Conservation (phyloP, 75 land plant genomes). For the Adiantum capillusveneris region DNA sequence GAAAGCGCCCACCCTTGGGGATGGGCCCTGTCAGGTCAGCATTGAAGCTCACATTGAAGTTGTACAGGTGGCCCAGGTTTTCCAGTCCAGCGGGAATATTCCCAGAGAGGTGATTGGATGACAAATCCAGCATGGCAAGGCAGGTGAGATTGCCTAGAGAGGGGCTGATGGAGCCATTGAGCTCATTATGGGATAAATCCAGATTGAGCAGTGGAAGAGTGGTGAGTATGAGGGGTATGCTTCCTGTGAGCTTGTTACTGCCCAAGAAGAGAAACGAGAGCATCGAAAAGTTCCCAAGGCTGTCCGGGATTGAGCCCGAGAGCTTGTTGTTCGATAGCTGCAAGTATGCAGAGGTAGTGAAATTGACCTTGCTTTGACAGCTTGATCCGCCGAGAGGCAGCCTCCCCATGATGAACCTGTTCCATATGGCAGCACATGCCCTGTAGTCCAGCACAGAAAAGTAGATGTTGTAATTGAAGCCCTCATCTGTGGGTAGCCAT, state of each 20-base stretch:
- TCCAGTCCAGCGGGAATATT: constrained; percentile 42
- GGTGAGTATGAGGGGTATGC: constrained; percentile 17
- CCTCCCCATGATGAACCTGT: neutral
- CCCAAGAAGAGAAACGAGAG: constrained; percentile 11
- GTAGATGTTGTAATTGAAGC: no score
- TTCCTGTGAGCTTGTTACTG: constrained; percentile 23
- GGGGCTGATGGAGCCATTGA: constrained; percentile 34
- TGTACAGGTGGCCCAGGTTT: constrained; percentile 19
- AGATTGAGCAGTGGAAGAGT: constrained; percentile 3
- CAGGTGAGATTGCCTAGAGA: constrained; percentile 30
- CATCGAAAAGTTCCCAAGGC: neutral
- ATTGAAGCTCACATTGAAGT: constrained; percentile 44
- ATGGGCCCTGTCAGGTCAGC: constrained; percentile 25
- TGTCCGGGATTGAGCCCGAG: constrained; percentile 3
- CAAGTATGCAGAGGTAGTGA: constrained; percentile 1
- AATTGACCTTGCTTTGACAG: neutral
- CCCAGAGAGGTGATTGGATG: constrained; percentile 52
- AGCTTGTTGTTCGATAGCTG: constrained; percentile 10
- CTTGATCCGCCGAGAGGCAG: neutral
- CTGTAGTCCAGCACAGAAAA: neutral
- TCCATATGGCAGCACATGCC: constrained; percentile 1
- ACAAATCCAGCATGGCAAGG: constrained; percentile 42
- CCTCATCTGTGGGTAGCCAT: neutral
- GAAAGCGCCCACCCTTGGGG: constrained; percentile 12
- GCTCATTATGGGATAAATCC: constrained; percentile 20